These are phyloP conservation scores for Phaffomyces thermotolerans DNA, from an alignment of 805 yeast genomes.

Conservation along the genomic window DNA sequence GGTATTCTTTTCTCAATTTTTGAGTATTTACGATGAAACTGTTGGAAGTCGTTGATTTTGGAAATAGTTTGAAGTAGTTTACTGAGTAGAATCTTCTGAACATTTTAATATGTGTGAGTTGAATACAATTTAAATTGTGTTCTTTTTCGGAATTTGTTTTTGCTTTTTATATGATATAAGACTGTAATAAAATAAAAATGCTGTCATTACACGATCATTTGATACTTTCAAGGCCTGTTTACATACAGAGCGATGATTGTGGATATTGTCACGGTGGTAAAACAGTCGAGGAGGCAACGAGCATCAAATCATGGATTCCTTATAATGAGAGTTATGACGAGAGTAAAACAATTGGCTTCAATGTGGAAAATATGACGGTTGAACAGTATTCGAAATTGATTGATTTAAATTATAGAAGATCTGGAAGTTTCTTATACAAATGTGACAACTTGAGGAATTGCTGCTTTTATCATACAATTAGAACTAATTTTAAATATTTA, in stretches of 20 bases:
- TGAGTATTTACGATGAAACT: constrained; percentile 58
- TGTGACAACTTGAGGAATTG: constrained; percentile 68
- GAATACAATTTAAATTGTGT: too few species aligned
- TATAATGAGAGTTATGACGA: constrained; percentile 8
- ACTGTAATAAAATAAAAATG: background rate
- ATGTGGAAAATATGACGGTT: constrained; percentile 38
- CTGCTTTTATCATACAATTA: constrained; percentile 71
- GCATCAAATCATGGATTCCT: constrained; percentile 31
- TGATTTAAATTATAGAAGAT: constrained; percentile 71
- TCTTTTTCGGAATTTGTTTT: background rate
- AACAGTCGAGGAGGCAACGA: constrained; percentile 24
- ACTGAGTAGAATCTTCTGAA: background rate
- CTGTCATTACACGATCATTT: constrained; percentile 8
- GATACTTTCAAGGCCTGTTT: constrained; percentile 38
- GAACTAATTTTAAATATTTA: constrained; percentile 46
- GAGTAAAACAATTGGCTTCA: constrained; percentile 31
- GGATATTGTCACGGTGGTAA: constrained; percentile 60
- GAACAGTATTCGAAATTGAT: constrained; percentile 56
- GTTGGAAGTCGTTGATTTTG: constrained; percentile 64
- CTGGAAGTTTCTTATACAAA: constrained; percentile 61
- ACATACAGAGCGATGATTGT: constrained; percentile 41
- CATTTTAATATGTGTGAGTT: constrained; percentile 4
- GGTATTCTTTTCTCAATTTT: constrained; percentile 64
- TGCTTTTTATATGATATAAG: background rate
- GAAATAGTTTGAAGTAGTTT: constrained; percentile 60